These are phyloP conservation scores for Colletotrichum gloeosporioides DNA, from an alignment of 2,329 filamentous ascomycete species.

Conservation along the genomic window DNA sequence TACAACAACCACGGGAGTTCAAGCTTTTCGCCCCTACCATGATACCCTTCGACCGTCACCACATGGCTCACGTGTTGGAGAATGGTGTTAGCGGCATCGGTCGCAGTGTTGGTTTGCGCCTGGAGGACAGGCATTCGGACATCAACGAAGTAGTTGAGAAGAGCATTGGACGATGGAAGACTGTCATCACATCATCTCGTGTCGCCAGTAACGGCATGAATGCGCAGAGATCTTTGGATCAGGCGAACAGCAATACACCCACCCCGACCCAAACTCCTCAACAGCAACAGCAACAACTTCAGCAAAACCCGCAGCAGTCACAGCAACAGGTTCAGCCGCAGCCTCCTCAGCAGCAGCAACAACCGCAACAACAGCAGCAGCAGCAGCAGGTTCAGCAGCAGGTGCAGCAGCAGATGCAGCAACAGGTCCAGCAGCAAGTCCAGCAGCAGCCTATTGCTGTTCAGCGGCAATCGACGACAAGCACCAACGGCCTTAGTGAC, in stretches of 20 bases:
- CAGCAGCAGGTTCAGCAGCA: conserved; percentile 23
- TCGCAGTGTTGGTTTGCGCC: conserved; percentile 47
- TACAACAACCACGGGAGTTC: conserved; percentile 67
- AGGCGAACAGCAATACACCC: conserved; percentile 23
- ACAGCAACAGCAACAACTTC: conserved; percentile 24
- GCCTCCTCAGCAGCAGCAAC: conserved; percentile 34
- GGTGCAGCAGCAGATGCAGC: conserved; percentile 23
- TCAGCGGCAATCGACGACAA: conserved; percentile 36
- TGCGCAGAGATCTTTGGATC: conserved; percentile 55
- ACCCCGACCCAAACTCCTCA: conserved; percentile 26
- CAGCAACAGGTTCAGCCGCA: conserved; percentile 35
- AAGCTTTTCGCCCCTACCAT: conserved; percentile 57
- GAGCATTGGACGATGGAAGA: conserved; percentile 68
- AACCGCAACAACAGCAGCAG: conserved; percentile 37
- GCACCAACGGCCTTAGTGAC: conserved; percentile 39
- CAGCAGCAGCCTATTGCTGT: conserved; percentile 24
- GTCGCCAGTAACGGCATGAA: conserved; percentile 49
- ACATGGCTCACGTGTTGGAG: conserved; percentile 54
- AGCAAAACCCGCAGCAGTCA: conserved; percentile 31
- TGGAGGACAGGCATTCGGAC: conserved; percentile 59
- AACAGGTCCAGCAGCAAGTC: conserved; percentile 26
- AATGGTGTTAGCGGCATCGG: conserved; percentile 42
- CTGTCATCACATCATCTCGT: conserved; percentile 59
- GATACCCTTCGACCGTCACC: conserved; percentile 54
- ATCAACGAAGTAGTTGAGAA: conserved; percentile 55